Evolutionary conservation across 2,329 filamentous ascomycete genomes (phyloP).

Genomic region (Fusarium sp.): DNA sequence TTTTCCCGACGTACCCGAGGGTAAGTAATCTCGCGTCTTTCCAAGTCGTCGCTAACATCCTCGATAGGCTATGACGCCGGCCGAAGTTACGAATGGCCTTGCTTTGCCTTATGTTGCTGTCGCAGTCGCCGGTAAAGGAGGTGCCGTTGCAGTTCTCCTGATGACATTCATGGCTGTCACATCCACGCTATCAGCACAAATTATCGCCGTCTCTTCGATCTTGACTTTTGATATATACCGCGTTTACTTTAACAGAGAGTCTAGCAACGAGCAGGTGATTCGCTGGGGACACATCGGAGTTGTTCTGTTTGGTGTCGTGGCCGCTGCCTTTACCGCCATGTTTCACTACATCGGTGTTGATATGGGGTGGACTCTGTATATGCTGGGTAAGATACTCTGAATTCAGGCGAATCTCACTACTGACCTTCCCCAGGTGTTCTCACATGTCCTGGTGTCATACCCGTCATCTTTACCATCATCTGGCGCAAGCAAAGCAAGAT

Average conservation of each 20-base stretch:
- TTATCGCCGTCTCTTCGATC: slow-evolving; percentile 83
- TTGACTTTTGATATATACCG: background rate
- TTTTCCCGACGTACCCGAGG: slow-evolving; percentile 20
- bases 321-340: background rate
- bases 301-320: background rate
- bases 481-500: background rate
- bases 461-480: background rate
- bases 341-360: slow-evolving; percentile 9
- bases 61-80: slow-evolving; percentile 10
- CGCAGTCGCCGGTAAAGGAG: slow-evolving; percentile 82
- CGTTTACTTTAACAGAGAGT: background rate
- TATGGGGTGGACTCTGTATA: slow-evolving; percentile 20
- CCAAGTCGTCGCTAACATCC: slow-evolving; percentile 63
- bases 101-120: slow-evolving; percentile 87
- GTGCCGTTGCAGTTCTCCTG: slow-evolving; percentile 81
- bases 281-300: background rate
- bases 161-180: slow-evolving; percentile 94
- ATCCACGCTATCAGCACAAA: slow-evolving; percentile 82
- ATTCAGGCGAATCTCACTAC: background rate
- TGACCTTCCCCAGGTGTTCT: background rate
- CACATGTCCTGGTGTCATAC: background rate
- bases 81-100: slow-evolving; percentile 82
- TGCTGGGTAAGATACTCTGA: background rate
- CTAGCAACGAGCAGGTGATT: background rate
- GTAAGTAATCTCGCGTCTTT: slow-evolving; percentile 48